Evolutionary conservation across 148 eudicot genomes (phyloP), one percentile per base, ranked within the genome.

Genomic region (Hydrangea macrophylla): DNA sequence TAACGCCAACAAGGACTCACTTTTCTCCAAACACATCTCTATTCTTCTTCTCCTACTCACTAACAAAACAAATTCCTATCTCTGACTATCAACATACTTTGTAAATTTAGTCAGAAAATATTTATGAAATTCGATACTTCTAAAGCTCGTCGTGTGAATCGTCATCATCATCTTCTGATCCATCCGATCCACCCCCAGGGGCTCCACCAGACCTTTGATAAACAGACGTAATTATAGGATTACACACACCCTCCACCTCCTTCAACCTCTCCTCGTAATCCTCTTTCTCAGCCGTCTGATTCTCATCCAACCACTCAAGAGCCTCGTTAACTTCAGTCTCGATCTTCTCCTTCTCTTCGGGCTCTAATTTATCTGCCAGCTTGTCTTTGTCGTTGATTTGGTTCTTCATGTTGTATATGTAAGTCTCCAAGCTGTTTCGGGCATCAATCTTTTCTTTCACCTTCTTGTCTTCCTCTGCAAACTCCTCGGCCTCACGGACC

Each of bases 231-330:
- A 85, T 82, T 68, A 82, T 82, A 0, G 90, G 90, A 37, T 82
- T 85, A 60, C 90, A 85, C 18, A 85, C 90, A n/a, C 86, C 86
- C 70, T 85, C 90, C 24, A 85, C 86, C 67, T 85, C 90, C 69
- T 85, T 85, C 37, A 82, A 79, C 76, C 82, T 85, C 70, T 85
- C 89, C 10, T 82, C 84, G 17, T 80, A 85, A 74, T 85, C 86
- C 56, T 85, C 89, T 69, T 85, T 85, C 74, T 82, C 90, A 5
- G 78, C 84, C 9, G 60, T 80, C 70, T 85, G 90, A 63, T 83
- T 86, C 61, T 83, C 85, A 13, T 86, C 91, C 53, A 84, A 60
- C 91, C 91, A 86, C 71, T 86, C 91, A 2, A 81, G 79, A 12
- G 88, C 88, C 58, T 83, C 91, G 80, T 86, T 86, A 0, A 80